Conservation (phyloP, 257 asterid species). For the Mitragyna speciosa region DNA sequence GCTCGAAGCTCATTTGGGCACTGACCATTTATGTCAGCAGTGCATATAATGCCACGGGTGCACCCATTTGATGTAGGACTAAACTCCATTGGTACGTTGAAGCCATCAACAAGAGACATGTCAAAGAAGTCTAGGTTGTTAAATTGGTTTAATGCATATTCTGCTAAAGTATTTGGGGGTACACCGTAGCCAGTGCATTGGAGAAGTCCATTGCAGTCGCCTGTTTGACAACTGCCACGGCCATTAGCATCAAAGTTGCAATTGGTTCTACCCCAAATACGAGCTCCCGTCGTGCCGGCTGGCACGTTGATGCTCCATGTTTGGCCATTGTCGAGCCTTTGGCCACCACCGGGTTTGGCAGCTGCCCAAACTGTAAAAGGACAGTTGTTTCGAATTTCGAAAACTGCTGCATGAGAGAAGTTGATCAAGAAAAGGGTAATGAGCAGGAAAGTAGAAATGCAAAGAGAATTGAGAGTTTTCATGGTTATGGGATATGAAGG, state of each 20-base stretch:
- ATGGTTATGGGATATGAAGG: not conserved
- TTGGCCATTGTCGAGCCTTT: conserved; percentile 24
- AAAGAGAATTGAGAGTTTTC: not conserved
- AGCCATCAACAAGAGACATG: conserved; percentile 64
- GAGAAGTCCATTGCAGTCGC: conserved; percentile 39
- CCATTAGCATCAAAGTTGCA: conserved; percentile 35
- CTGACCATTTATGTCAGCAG: conserved; percentile 47
- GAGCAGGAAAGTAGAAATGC: not conserved
- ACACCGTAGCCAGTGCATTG: conserved; percentile 43
- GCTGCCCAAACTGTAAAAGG: conserved; percentile 45
- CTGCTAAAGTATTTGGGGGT: conserved; percentile 63
- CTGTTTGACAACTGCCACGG: conserved; percentile 32
- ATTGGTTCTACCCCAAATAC: conserved; percentile 41
- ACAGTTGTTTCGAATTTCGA: conserved; percentile 34
- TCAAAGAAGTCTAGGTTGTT: conserved; percentile 51
- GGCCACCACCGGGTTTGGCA: conserved; percentile 35
- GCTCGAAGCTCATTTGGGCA: conserved; percentile 52
- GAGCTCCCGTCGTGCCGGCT: conserved; percentile 21
- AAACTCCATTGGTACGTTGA: conserved; percentile 49
- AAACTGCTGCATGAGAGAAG: conserved; percentile 20
- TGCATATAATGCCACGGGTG: conserved; percentile 39
- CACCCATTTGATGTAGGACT: conserved; percentile 13
- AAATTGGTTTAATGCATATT: conserved; percentile 44
- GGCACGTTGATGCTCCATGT: conserved; percentile 22
- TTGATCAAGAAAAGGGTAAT: not conserved